Conservation (phyloP, 805 yeast genomes). For the Saccharomycopsis sp. region DNA sequence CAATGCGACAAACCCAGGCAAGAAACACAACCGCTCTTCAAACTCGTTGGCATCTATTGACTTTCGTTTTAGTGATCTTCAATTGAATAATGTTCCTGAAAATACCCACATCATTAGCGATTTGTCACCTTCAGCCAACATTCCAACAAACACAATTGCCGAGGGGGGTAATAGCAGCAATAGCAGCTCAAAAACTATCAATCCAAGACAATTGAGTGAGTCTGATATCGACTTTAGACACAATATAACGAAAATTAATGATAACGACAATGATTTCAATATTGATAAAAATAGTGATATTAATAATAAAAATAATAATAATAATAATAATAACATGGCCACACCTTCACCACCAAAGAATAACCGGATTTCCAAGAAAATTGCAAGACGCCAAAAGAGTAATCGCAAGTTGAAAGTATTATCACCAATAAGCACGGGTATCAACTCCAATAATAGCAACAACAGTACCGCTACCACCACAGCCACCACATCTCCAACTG, state of each 20-base stretch:
- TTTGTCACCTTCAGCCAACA: not conserved
- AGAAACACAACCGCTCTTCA: slow-evolving; percentile 3
- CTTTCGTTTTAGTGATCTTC: slow-evolving; percentile 4
- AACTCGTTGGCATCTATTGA: slow-evolving; percentile 14
- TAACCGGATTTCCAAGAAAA: too few relatives aligned
- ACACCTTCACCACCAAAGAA: not conserved
- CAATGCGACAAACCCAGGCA: not conserved
- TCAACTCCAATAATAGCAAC: not conserved
- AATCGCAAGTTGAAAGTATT: too few relatives aligned
- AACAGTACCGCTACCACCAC: too few relatives aligned
- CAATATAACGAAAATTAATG: not conserved
- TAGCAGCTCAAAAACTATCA: slow-evolving; percentile 1
- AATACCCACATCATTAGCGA: not conserved
- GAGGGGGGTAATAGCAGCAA: too few relatives aligned
- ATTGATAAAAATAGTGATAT: not conserved
- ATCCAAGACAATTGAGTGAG: slow-evolving; percentile 10
- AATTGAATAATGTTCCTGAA: not conserved
- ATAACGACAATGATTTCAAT: not conserved
- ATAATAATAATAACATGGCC: not conserved
- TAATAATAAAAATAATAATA: not conserved
- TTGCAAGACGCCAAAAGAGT: too few relatives aligned
- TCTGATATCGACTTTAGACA: not conserved
- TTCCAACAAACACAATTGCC: too few relatives aligned
- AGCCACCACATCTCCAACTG: too few relatives aligned
- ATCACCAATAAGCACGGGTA: too few relatives aligned